Base-by-base conservation (phyloP, 2,329 filamentous ascomycete species). In the Sporothrix pallida region DNA sequence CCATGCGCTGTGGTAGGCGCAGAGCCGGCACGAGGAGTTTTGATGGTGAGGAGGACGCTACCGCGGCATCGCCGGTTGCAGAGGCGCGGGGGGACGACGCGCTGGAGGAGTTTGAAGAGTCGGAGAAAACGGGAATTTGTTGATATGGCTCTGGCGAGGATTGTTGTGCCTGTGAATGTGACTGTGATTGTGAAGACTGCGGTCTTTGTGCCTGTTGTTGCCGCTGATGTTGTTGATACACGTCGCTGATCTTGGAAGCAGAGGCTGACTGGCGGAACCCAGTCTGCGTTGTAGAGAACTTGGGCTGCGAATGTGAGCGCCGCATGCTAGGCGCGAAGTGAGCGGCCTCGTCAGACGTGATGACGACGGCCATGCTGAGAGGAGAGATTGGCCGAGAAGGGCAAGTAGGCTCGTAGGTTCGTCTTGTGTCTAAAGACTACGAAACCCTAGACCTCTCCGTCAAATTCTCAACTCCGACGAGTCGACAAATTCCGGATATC, bases 271-370 rank as follows among this genome's bases (percentile, higher is more conserved):
- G 80, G 76, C 83, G 83, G 73, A 86, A 86, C 31, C 79, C 79
- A 3, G 82, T 79, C 31, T 82, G 81, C 71, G 82, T 82, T 9
- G 85, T 81, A 75, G 83, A 80, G 72, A 91, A 89, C 77, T 86
- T 88, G 70, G 86, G 84, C 77, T 90, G 87, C 2, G 89, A 91
- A 76, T 89, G 87, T 13, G 89, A 90, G 74, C 89, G 87, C 76
- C 86, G 86, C 77, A 91, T 80, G 31, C 84, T 80, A 68, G 86
- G 84, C 17, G 87, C 83, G 80, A 90, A 91, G 79, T 87, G 87
- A 77, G 83, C 83, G 76, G 82, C 86, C 78, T 91, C 88, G 78
- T 90, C 88, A 17, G 87, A 86, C 60, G 85, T 79, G 75, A 89
- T 81, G 77, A 88, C 87, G 76, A 88, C 86, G 54, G 87, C 87